Evolutionary conservation across 2,329 filamentous ascomycete genomes (phyloP).

Genomic region (Trichoderma brevicompactum): DNA sequence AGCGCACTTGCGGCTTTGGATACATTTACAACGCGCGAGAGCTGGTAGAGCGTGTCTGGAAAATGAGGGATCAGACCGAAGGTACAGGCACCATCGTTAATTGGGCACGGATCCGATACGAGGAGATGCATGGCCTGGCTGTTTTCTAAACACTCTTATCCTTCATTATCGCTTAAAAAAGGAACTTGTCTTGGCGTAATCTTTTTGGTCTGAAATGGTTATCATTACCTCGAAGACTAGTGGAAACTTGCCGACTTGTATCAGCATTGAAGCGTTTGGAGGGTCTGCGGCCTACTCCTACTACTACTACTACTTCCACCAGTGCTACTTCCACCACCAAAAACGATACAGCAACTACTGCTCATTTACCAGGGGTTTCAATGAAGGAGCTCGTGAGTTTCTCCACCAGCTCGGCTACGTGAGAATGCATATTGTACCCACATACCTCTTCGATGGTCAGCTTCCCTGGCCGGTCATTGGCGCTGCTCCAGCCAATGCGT

Average conservation of each 20-base stretch:
- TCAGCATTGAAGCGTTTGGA: not conserved
- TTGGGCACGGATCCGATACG: slow-evolving; percentile 43
- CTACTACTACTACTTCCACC: not conserved
- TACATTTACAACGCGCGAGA: slow-evolving; percentile 48
- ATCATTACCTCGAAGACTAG: not conserved
- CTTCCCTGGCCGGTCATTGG: slow-evolving; percentile 57
- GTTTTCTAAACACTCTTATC: slow-evolving; percentile 38
- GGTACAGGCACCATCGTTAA: slow-evolving; percentile 40
- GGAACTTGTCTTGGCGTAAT: not conserved
- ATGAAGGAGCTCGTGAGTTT: not conserved
- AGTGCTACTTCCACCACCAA: too few relatives aligned
- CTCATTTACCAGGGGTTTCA: not conserved
- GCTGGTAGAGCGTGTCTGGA: slow-evolving; percentile 48
- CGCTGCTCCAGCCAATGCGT: slow-evolving; percentile 33
- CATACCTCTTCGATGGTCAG: slow-evolving; percentile 69
- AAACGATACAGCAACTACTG: not conserved
- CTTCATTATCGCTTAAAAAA: not conserved
- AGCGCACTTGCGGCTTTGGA: slow-evolving; percentile 49
- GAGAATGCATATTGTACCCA: slow-evolving; percentile 47
- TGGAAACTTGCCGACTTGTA: not conserved
- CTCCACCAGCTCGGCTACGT: slow-evolving; percentile 32
- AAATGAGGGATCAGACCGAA: slow-evolving; percentile 37
- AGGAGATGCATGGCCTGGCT: slow-evolving; percentile 44
- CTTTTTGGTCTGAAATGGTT: not conserved
- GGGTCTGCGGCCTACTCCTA: not conserved